Percentiles rank a stretch among this genome's conserved stretches.
Conservation (phyloP, 768 basidiomycete genomes). For the Boletellus ananiceps region DNA sequence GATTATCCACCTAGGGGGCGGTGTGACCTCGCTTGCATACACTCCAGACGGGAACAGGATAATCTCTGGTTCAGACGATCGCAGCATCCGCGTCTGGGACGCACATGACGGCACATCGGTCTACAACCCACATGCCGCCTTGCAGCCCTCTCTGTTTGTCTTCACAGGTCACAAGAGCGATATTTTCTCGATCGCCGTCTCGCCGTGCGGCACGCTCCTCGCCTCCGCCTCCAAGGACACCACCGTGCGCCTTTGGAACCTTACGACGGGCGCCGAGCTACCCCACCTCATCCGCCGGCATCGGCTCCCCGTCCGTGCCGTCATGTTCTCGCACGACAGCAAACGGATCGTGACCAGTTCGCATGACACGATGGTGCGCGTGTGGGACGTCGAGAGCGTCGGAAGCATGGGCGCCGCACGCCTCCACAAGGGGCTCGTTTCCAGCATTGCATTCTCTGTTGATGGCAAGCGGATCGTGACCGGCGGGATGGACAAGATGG, state of each 20-base stretch:
- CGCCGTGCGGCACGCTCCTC: slow-evolving; percentile 27
- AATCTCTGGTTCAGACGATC: slow-evolving; percentile 31
- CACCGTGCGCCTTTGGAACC: slow-evolving; percentile 30
- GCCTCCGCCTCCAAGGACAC: slow-evolving; percentile 31
- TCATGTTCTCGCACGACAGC: slow-evolving; percentile 27
- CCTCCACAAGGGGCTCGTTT: slow-evolving; percentile 27
- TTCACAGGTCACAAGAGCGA: slow-evolving; percentile 21
- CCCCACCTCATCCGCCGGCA: slow-evolving; percentile 27
- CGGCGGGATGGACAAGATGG: slow-evolving; percentile 27
- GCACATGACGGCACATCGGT: slow-evolving; percentile 17
- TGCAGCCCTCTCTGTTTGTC: slow-evolving; percentile 10
- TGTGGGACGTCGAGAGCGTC: slow-evolving; percentile 30
- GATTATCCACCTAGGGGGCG: slow-evolving; percentile 17
- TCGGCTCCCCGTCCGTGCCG: slow-evolving; percentile 21
- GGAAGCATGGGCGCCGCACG: slow-evolving; percentile 24
- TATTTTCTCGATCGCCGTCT: slow-evolving; percentile 27
- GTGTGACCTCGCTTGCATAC: slow-evolving; percentile 24
- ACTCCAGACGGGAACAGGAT: slow-evolving; percentile 27
- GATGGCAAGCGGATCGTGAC: slow-evolving; percentile 29
- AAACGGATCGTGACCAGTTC: slow-evolving; percentile 27
- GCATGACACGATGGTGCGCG: slow-evolving; percentile 24
- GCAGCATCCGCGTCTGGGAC: slow-evolving; percentile 29
- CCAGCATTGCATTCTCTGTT: slow-evolving; percentile 23
- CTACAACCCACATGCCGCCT: slow-evolving; percentile 5
- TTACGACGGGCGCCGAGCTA: slow-evolving; percentile 17